Evolutionary conservation across 441 rosid species (phyloP).

Genomic region (Euphorbia celastroides): DNA sequence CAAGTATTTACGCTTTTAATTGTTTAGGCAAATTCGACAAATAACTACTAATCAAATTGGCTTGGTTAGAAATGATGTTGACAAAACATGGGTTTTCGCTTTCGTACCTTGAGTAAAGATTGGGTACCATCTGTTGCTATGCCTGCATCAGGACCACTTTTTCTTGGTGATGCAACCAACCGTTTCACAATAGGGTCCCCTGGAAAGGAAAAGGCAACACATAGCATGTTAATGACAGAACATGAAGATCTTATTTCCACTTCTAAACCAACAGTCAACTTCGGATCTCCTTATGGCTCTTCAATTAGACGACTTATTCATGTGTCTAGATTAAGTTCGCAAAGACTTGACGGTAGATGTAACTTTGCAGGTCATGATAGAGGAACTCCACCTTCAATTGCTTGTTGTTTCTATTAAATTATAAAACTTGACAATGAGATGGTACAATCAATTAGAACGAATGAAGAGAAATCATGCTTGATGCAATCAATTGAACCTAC

Average conservation of each 20-base stretch:
- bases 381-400: background rate
- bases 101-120: slow-evolving; percentile 36
- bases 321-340: background rate
- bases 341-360: background rate
- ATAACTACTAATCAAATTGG: slow-evolving; percentile 5
- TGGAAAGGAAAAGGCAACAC: slow-evolving; percentile 22
- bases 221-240: slow-evolving; percentile 3
- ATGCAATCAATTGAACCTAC: background rate
- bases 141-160: slow-evolving; percentile 30
- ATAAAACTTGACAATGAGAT: background rate
- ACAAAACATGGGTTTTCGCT: background rate
- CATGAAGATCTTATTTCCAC: background rate
- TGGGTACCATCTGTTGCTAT: slow-evolving; percentile 28
- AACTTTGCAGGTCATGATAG: background rate
- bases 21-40: background rate
- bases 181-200: slow-evolving; percentile 73
- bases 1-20: background rate
- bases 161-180: slow-evolving; percentile 35
- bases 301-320: background rate
- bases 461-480: background rate
- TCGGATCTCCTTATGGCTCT: background rate
- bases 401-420: background rate
- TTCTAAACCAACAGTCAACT: background rate
- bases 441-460: background rate
- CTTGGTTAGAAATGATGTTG: background rate